phyloP scores from a whole-genome alignment of 371 early-diverging fungal species.

The Haplosporangium sp. region DNA sequence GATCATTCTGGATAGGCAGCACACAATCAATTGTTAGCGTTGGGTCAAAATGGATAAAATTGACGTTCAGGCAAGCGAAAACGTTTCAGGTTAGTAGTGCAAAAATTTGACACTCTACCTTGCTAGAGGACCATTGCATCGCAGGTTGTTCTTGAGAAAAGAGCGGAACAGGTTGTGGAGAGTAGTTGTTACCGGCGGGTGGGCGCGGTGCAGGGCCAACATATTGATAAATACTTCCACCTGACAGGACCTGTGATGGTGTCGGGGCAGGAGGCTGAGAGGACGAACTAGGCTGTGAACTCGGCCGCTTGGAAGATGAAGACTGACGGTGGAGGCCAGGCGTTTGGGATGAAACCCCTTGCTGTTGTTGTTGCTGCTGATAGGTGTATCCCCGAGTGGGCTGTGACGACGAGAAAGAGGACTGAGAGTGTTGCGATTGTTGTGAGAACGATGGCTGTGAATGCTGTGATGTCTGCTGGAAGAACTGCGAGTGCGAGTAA shows the following conservation, averaged over 20 bases:
- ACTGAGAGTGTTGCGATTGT: conserved; percentile 38
- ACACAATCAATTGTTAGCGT: background rate
- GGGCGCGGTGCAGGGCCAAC: conserved; percentile 23
- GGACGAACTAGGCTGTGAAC: conserved; percentile 11
- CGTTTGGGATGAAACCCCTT: conserved; percentile 17
- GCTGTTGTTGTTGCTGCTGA: background rate
- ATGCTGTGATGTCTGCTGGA: conserved; percentile 47
- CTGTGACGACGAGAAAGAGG: conserved; percentile 24
- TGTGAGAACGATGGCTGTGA: conserved; percentile 41
- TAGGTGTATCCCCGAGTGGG: conserved; percentile 17
- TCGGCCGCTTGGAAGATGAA: conserved; percentile 18
- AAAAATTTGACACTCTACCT: conserved; percentile 9
- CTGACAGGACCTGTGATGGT: conserved; percentile 35
- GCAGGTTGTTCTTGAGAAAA: conserved; percentile 19
- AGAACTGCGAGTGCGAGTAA: conserved; percentile 49
- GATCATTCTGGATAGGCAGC: conserved; percentile 7
- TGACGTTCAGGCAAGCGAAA: background rate
- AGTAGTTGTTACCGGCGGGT: conserved; percentile 3
- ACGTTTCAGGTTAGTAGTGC: too few species aligned
- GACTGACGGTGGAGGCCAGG: conserved; percentile 35
- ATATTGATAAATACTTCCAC: conserved; percentile 29
- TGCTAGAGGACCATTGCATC: conserved; percentile 22
- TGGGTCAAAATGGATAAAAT: background rate
- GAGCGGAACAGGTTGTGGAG: conserved; percentile 18
- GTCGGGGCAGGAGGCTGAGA: conserved; percentile 18